Base-by-base conservation (phyloP, 1,139 yeast genomes). In the Suhomyces bokatorum region DNA sequence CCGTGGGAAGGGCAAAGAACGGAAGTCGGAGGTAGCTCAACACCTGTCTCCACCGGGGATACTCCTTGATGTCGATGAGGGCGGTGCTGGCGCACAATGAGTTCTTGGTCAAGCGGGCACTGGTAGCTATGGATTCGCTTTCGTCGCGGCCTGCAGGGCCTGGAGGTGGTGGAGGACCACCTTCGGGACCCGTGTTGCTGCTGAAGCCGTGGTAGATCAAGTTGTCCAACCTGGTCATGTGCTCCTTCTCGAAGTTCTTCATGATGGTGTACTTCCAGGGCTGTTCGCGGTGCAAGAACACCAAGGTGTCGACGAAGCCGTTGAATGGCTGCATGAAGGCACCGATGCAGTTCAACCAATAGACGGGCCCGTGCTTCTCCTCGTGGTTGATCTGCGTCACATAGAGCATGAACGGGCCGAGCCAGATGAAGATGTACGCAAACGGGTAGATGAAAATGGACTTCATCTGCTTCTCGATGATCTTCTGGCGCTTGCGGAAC, bases 381-480 rank as follows among this genome's bases (percentile, higher is more conserved):
- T 81, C 85, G 54, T 79, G 71, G 40, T 69, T 66, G 50, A 73
- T 60, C 60, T 83, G 87, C 7, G 87, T 73, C 39, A 81, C 71
- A 57, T 85, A 87, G 33, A 82, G 75, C n/a, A 85, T 77, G 50
- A 88, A 78, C 0, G 97, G 97, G 53, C 87, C 84, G 13, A 85
- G 60, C 96, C 97, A 89, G 39, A 89, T 66, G 34, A 87, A 71
- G 45, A 87, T 73, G 62, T 88, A 90, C 1, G 96, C 87, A 34
- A 85, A 69, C 1, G 97, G 97, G 61, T 90, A 90, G 34, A 90
- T 75, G 62, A 90, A 88, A 40, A 90, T 85, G 15, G 86, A 75
- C 53, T 83, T 83, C 77, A 88, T 82, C 64, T 89, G 96, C 48
- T 83, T 83, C 57, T 85, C 83, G 45, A 90, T 87, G 53, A 80